These are phyloP conservation scores for Aeminium ludgeri DNA, from an alignment of 495 filamentous ascomycete genomes.

Conservation along the genomic window DNA sequence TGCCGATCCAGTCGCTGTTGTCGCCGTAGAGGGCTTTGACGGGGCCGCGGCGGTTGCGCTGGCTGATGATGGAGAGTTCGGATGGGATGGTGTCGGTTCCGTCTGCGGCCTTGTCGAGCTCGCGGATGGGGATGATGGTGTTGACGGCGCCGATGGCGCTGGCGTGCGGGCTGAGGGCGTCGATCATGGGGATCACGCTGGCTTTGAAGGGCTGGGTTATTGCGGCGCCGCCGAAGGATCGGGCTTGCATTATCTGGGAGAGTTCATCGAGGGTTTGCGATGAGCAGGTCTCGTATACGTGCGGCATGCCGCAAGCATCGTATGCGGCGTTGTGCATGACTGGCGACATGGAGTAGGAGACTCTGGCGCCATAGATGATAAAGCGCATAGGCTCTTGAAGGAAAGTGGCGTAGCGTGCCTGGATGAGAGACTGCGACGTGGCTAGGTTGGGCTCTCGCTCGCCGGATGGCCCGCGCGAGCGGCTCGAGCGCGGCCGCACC, in stretches of 20 bases:
- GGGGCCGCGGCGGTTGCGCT: constrained; percentile 47
- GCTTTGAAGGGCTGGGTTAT: constrained; percentile 65
- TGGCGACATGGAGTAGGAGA: constrained; percentile 59
- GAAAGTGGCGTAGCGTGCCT: constrained; percentile 37
- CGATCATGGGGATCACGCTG: constrained; percentile 47
- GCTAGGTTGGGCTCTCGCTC: background rate
- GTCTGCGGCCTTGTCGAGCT: constrained; percentile 34
- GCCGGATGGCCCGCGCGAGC: background rate
- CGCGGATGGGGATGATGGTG: constrained; percentile 59
- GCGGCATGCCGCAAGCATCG: constrained; percentile 51
- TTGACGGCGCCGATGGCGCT: constrained; percentile 70
- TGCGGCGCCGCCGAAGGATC: constrained; percentile 55
- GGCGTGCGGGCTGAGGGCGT: constrained; percentile 56
- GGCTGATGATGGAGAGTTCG: constrained; percentile 43
- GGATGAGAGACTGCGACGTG: constrained; percentile 41
- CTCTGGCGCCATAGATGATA: constrained; percentile 56
- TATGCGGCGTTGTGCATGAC: constrained; percentile 68
- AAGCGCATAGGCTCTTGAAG: constrained; percentile 52
- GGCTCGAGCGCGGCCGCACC: constrained; percentile 32
- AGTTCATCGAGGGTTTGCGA: constrained; percentile 47
- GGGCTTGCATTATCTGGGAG: constrained; percentile 42
- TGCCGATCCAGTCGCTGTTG: constrained; percentile 74
- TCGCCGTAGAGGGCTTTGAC: constrained; percentile 60
- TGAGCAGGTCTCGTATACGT: constrained; percentile 50
- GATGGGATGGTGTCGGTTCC: constrained; percentile 48